A percentile compares a stretch with the other conserved stretches of the same genome.
Conservation (phyloP, 352 stramenopile genomes). For the Phytophthora pisi region DNA sequence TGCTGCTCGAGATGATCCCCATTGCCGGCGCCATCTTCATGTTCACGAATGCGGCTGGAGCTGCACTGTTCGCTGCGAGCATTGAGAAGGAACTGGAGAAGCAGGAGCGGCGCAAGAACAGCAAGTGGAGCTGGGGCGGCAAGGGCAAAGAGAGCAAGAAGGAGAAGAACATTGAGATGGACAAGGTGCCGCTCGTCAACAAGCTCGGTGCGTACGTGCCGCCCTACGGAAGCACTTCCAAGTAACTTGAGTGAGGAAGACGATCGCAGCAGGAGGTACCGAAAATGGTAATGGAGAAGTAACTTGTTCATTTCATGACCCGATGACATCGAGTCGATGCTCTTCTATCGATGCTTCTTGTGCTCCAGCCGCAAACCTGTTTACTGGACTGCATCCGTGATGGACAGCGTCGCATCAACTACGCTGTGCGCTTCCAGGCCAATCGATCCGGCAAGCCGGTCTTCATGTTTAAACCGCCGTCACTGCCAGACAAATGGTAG, state of each 20-base stretch:
- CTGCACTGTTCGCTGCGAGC: constrained; percentile 59
- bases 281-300: too few relatives aligned
- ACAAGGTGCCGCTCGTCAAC: constrained; percentile 40
- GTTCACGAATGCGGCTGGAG: constrained; percentile 63
- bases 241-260: constrained; percentile 19
- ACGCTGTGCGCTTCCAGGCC: not conserved
- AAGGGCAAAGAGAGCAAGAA: constrained; percentile 27
- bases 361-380: too few relatives aligned
- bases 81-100: constrained; percentile 52
- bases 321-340: too few relatives aligned
- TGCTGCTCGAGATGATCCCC: constrained; percentile 69
- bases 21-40: constrained; percentile 55
- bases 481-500: constrained; percentile 16
- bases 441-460: too few relatives aligned
- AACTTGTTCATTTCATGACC: too few relatives aligned
- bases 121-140: constrained; percentile 20
- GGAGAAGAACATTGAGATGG: constrained; percentile 14
- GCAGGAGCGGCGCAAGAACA: constrained; percentile 24
- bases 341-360: too few relatives aligned
- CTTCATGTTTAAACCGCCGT: not conserved
- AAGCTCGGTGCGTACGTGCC: constrained; percentile 36
- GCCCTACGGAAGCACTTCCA: constrained; percentile 37
- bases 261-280: not conserved
- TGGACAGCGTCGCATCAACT: too few relatives aligned
- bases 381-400: too few relatives aligned